phyloP scores from a whole-genome alignment of 129 eudicot genomes.

The Logfia minima region DNA sequence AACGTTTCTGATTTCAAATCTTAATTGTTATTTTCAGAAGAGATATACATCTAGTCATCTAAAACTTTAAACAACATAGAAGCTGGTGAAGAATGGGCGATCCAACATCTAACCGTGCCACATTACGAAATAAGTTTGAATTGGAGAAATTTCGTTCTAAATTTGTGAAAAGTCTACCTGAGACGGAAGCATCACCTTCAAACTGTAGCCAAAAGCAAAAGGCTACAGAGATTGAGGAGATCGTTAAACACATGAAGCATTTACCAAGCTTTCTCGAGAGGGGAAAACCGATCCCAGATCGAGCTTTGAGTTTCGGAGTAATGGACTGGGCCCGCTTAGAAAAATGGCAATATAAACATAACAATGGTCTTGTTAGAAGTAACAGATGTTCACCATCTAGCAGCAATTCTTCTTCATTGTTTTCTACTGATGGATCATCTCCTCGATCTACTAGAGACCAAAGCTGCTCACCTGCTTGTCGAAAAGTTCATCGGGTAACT shows the following conservation, averaged over 20 bases:
- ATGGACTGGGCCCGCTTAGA: slow-evolving; percentile 77
- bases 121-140: slow-evolving; percentile 44
- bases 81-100: slow-evolving; percentile 30
- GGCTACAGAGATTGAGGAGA: slow-evolving; percentile 52
- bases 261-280: slow-evolving; percentile 70
- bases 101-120: slow-evolving; percentile 28
- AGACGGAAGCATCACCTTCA: slow-evolving; percentile 31
- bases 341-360: slow-evolving; percentile 54
- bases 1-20: slow-evolving; percentile 21
- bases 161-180: slow-evolving; percentile 37
- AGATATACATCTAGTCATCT: not conserved
- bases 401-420: slow-evolving; percentile 48
- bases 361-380: slow-evolving; percentile 26
- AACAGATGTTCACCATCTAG: slow-evolving; percentile 48
- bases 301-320: slow-evolving; percentile 71
- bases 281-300: slow-evolving; percentile 53
- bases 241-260: slow-evolving; percentile 77
- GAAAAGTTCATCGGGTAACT: slow-evolving; percentile 41
- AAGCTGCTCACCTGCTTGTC: slow-evolving; percentile 50
- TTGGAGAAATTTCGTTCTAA: slow-evolving; percentile 55
- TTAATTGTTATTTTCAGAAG: slow-evolving; percentile 13
- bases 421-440: slow-evolving; percentile 61
- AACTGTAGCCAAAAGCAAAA: slow-evolving; percentile 26
- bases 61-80: slow-evolving; percentile 12
- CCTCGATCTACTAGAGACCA: slow-evolving; percentile 52